Evolutionary conservation across 805 yeast genomes (phyloP).

Genomic region (Lipomyces japonicus): DNA sequence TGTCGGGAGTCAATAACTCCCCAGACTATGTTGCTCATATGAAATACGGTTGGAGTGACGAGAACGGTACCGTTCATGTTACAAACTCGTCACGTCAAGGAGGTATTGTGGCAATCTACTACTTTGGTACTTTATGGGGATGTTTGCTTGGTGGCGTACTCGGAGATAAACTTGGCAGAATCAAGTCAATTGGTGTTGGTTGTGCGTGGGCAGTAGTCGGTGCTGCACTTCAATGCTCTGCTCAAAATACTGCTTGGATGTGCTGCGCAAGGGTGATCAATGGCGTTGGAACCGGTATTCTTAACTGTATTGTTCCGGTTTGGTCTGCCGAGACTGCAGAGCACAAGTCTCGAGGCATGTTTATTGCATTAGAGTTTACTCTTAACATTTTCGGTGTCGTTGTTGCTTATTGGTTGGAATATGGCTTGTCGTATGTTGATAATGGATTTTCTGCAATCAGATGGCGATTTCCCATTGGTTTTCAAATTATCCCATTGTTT

Average conservation of each 20-base stretch:
- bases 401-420: slow-evolving; percentile 68
- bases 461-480: slow-evolving; percentile 51
- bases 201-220: slow-evolving; percentile 41
- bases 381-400: slow-evolving; percentile 58
- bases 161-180: slow-evolving; percentile 59
- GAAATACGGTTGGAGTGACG: slow-evolving; percentile 30
- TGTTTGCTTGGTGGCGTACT: slow-evolving; percentile 23
- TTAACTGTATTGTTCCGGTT: slow-evolving; percentile 53
- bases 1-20: slow-evolving; percentile 39
- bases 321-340: slow-evolving; percentile 72
- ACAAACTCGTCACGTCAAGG: slow-evolving; percentile 31
- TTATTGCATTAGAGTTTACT: slow-evolving; percentile 62
- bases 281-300: slow-evolving; percentile 31
- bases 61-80: slow-evolving; percentile 27
- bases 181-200: slow-evolving; percentile 44
- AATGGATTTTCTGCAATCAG: slow-evolving; percentile 37
- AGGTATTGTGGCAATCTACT: slow-evolving; percentile 37
- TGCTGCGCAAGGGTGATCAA: slow-evolving; percentile 57
- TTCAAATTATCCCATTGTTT: slow-evolving; percentile 49
- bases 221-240: slow-evolving; percentile 46
- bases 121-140: slow-evolving; percentile 34
- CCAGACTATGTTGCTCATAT: slow-evolving; percentile 34
- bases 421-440: slow-evolving; percentile 53
- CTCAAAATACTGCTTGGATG: slow-evolving; percentile 52
- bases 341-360: slow-evolving; percentile 45